Conservation (phyloP, 495 filamentous ascomycete species). For the Aspergillus steynii region DNA sequence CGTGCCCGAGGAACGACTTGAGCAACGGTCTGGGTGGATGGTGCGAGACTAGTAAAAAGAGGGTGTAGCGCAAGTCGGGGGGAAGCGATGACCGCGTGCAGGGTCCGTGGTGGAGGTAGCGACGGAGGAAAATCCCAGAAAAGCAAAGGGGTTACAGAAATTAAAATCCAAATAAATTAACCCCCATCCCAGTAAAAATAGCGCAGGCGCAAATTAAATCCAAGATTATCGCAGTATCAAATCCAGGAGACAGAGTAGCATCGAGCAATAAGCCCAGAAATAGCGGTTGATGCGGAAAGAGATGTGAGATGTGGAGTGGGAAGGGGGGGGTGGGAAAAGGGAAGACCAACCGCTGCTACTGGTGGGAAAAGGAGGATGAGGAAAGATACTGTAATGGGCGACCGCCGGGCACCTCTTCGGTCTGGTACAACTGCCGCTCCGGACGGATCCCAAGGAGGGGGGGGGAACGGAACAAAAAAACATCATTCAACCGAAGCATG, state of each 20-base stretch:
- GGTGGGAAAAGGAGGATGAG: constrained; percentile 13
- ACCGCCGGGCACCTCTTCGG: background rate
- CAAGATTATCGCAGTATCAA: too few relatives aligned
- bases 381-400: constrained; percentile 10
- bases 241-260: too few relatives aligned
- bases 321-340: constrained; percentile 6
- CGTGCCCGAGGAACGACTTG: constrained; percentile 44
- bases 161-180: constrained; percentile 4
- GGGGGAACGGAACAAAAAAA: constrained; percentile 4
- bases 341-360: constrained; percentile 5
- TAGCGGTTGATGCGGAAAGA: constrained; percentile 34
- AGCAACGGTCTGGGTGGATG: constrained; percentile 22
- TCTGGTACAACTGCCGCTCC: background rate
- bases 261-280: constrained; percentile 16
- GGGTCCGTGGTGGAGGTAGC: constrained; percentile 7
- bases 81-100: constrained; percentile 29
- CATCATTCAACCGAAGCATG: constrained; percentile 13
- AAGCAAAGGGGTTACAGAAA: background rate
- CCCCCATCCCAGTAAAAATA: background rate
- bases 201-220: constrained; percentile 3
- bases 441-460: background rate
- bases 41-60: constrained; percentile 28
- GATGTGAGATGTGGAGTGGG: constrained; percentile 11
- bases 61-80: constrained; percentile 44
- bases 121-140: constrained; percentile 12